Evolutionary conservation across 2,329 filamentous ascomycete genomes (phyloP).

Genomic region (Paramyrothecium roridum): DNA sequence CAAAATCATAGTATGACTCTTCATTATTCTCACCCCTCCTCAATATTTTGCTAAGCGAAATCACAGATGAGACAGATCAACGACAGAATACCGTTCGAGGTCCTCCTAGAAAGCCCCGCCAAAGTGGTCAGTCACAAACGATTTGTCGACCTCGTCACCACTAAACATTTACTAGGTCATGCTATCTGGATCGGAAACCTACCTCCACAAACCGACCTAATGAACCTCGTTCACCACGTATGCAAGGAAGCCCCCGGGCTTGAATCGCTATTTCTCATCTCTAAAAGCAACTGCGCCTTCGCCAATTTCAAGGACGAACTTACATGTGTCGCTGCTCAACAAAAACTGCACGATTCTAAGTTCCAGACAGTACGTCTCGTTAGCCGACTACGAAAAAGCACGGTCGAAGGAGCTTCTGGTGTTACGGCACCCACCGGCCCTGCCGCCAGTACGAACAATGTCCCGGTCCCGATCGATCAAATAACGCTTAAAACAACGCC

Average conservation of each 20-base stretch:
- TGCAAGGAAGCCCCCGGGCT: conserved; percentile 75
- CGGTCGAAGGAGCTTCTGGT: conserved; percentile 41
- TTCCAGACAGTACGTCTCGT: conserved; percentile 85
- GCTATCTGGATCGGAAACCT: conserved; percentile 96
- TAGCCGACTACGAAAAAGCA: conserved; percentile 69
- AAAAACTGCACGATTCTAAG: conserved; percentile 83
- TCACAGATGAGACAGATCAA: conserved; percentile 13
- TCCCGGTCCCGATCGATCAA: conserved; percentile 9
- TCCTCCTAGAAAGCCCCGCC: conserved; percentile 42
- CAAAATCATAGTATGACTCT: conserved; percentile 17
- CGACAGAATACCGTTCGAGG: conserved; percentile 25
- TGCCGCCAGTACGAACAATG: conserved; percentile 33
- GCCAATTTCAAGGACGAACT: conserved; percentile 87
- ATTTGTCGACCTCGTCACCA: background rate
- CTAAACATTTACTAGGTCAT: conserved; percentile 53
- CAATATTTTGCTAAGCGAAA: conserved; percentile 9
- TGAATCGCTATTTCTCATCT: conserved; percentile 89
- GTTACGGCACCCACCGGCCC: conserved; percentile 54
- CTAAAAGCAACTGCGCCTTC: conserved; percentile 96
- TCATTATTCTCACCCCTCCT: background rate
- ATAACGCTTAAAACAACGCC: conserved; percentile 6
- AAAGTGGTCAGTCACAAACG: conserved; percentile 50
- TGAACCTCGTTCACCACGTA: conserved; percentile 87
- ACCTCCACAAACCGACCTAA: conserved; percentile 76
- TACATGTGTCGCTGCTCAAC: conserved; percentile 72